Percentiles rank a stretch among this genome's conserved stretches.
Conservation (phyloP, 768 basidiomycete genomes). For the Mycena chlorophos region DNA sequence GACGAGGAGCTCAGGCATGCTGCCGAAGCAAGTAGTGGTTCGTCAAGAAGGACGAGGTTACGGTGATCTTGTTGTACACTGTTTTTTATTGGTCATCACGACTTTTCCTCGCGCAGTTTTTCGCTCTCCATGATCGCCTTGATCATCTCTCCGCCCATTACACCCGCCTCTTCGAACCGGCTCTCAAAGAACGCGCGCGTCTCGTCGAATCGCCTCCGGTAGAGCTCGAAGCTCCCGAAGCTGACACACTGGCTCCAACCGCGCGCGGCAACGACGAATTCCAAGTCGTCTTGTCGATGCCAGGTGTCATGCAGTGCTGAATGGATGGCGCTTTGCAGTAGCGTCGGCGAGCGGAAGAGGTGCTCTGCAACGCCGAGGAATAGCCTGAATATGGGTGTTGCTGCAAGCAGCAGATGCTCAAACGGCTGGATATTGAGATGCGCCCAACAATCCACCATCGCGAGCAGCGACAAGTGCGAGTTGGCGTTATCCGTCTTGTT, state of each 20-base stretch:
- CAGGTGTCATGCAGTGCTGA: constrained; percentile 75
- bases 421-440: constrained; percentile 84
- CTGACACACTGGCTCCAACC: constrained; percentile 96
- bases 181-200: constrained; percentile 83
- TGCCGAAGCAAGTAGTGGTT: neutral
- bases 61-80: neutral
- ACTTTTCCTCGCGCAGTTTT: constrained; percentile 34
- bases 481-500: constrained; percentile 55
- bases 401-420: constrained; percentile 87
- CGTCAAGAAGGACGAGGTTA: neutral
- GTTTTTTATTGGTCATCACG: neutral
- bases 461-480: constrained; percentile 89
- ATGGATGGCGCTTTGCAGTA: constrained; percentile 69
- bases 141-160: constrained; percentile 86
- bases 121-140: constrained; percentile 76
- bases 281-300: constrained; percentile 86
- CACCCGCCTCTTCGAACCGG: constrained; percentile 83
- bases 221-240: constrained; percentile 90
- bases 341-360: constrained; percentile 71
- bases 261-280: constrained; percentile 89
- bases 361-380: constrained; percentile 98
- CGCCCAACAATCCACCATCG: constrained; percentile 99
- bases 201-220: constrained; percentile 74
- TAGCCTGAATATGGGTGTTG: constrained; percentile 93
- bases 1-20: constrained; percentile 78